Conservation (phyloP, 1,284 basidiomycete species). For the Leucoagaricus sp. region DNA sequence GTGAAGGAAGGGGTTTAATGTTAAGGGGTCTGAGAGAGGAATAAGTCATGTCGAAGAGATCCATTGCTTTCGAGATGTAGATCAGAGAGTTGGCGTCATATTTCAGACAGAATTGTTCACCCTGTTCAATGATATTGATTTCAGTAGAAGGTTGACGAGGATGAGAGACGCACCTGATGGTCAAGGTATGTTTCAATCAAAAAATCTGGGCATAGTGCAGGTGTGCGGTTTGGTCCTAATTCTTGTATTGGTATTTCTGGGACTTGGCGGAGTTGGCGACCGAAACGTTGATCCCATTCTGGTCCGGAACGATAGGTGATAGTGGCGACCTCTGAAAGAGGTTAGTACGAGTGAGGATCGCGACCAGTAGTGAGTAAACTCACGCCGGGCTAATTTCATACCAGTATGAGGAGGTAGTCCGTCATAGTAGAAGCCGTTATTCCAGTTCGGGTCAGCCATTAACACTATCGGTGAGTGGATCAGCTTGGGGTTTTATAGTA, state of each 20-base stretch:
- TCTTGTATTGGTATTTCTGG: constrained; percentile 34
- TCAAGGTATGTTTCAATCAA: constrained; percentile 99
- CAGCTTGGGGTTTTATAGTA: neutral
- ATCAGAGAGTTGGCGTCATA: constrained; percentile 99
- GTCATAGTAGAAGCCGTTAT: constrained; percentile 97
- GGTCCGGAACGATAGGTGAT: constrained; percentile 99
- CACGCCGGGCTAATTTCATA: constrained; percentile 97
- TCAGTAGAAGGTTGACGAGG: neutral
- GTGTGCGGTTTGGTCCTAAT: constrained; percentile 46
- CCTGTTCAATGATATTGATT: constrained; percentile 43
- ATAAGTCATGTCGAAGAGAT: constrained; percentile 94
- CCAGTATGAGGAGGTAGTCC: constrained; percentile 93
- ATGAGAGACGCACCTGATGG: constrained; percentile 66
- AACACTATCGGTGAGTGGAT: constrained; percentile 70
- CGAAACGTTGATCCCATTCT: constrained; percentile 98
- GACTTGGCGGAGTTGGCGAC: constrained; percentile 64
- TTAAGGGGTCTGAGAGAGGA: constrained; percentile 75
- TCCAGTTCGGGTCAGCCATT: constrained; percentile 99
- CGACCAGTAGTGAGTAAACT: constrained; percentile 31
- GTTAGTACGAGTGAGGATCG: constrained; percentile 1
- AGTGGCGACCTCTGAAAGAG: constrained; percentile 86
- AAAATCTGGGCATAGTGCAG: constrained; percentile 94
- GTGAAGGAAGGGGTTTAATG: constrained; percentile 34
- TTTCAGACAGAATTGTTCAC: constrained; percentile 96
- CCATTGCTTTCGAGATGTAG: constrained; percentile 99